Conservation (phyloP, 2,329 filamentous ascomycete species). For the Fusarium albidum region DNA sequence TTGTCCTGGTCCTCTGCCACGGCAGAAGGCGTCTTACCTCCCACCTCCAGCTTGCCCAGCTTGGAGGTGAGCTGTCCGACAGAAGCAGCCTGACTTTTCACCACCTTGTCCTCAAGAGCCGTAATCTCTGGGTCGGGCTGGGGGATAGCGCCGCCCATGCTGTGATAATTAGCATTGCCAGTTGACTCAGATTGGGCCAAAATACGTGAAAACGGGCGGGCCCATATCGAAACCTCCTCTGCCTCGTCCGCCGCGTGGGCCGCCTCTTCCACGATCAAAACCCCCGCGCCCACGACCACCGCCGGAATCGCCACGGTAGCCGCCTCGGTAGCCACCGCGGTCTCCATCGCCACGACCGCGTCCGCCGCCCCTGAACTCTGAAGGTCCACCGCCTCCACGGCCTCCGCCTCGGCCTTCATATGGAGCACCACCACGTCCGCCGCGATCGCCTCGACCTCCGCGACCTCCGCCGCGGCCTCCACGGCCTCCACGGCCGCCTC, state of each 20-base stretch:
- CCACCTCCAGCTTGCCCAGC: slow-evolving; percentile 47
- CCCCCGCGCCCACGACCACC: slow-evolving; percentile 17
- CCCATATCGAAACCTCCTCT: slow-evolving; percentile 17
- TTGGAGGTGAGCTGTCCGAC: slow-evolving; percentile 43
- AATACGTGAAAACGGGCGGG: slow-evolving; percentile 34
- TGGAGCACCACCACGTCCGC: slow-evolving; percentile 27
- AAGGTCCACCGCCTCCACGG: slow-evolving; percentile 13
- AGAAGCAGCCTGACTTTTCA: slow-evolving; percentile 42
- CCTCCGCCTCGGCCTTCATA: slow-evolving; percentile 29
- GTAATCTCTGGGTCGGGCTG: slow-evolving; percentile 40
- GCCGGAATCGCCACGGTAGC: slow-evolving; percentile 11
- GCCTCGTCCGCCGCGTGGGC: slow-evolving; percentile 11
- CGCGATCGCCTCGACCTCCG: slow-evolving; percentile 27
- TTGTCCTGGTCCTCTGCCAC: slow-evolving; percentile 29
- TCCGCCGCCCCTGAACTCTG: slow-evolving; percentile 31
- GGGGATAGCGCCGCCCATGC: slow-evolving; percentile 34
- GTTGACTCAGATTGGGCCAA: not conserved
- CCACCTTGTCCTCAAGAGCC: slow-evolving; percentile 52
- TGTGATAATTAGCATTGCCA: slow-evolving; percentile 22
- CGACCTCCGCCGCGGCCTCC: slow-evolving; percentile 36
- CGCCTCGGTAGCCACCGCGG: slow-evolving; percentile 17
- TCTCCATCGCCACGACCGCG: slow-evolving; percentile 28
- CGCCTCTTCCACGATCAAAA: slow-evolving; percentile 25
- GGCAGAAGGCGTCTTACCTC: slow-evolving; percentile 22
- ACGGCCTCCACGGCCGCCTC: slow-evolving; percentile 36